Evolutionary conservation across 805 yeast species (phyloP).

Genomic region (Middelhovenomyces tepae): DNA sequence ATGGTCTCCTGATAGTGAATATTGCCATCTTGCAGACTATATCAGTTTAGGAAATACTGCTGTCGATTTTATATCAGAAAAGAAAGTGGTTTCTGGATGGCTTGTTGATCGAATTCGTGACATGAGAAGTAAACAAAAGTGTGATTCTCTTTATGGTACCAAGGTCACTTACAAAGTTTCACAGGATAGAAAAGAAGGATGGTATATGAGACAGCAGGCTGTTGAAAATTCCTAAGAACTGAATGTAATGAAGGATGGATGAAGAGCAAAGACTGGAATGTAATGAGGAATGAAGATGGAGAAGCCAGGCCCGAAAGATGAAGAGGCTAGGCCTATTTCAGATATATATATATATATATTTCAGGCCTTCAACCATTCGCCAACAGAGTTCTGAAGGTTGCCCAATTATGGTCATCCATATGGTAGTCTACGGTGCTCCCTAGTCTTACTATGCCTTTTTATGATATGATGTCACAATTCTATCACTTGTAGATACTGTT

Average conservation of each 20-base stretch:
- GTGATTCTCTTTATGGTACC: constrained; percentile 15
- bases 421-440: too few relatives aligned
- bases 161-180: background rate
- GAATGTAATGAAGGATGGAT: too few relatives aligned
- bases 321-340: too few relatives aligned
- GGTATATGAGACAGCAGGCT: constrained; percentile 1
- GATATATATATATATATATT: too few relatives aligned
- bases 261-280: background rate
- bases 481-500: too few relatives aligned
- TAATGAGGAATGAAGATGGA: too few relatives aligned
- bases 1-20: constrained; percentile 6
- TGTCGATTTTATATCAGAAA: constrained; percentile 12
- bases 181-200: constrained; percentile 1
- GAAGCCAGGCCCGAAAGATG: constrained; percentile 10
- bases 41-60: constrained; percentile 6
- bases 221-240: background rate
- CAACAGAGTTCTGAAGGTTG: too few relatives aligned
- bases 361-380: too few relatives aligned
- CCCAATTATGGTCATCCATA: too few relatives aligned
- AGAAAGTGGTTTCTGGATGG: constrained; percentile 24
- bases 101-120: constrained; percentile 24
- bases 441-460: too few relatives aligned
- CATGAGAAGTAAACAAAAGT: constrained; percentile 15
- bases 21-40: too few relatives aligned
- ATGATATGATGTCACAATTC: too few relatives aligned